Conservation (phyloP, 176 grass and related monocot species). For the Dendrocalamus sinicus region DNA sequence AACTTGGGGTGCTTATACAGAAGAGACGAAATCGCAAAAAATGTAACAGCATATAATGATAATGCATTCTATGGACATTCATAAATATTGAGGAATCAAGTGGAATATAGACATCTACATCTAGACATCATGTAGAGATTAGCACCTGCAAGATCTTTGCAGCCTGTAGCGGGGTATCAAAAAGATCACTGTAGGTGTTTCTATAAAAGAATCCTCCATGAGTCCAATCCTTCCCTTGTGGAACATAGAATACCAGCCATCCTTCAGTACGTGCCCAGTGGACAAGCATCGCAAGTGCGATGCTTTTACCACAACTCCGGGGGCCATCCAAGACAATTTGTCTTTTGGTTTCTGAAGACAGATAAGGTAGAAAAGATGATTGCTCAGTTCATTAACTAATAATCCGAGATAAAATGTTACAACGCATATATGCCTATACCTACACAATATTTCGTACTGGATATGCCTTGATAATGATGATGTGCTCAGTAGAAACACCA, state of each 20-base stretch:
- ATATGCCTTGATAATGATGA: not conserved
- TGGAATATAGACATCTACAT: not conserved
- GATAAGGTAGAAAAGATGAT: conserved; percentile 14
- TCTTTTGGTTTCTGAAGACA: conserved; percentile 65
- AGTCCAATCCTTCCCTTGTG: conserved; percentile 87
- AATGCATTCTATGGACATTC: conserved; percentile 10
- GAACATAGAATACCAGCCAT: conserved; percentile 98
- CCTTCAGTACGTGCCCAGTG: conserved; percentile 95
- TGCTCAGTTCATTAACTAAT: not conserved
- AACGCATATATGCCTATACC: not conserved
- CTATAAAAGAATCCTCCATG: conserved; percentile 96
- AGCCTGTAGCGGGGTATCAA: conserved; percentile 85
- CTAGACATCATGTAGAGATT: conserved; percentile 9
- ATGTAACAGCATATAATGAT: not conserved
- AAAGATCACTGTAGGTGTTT: conserved; percentile 70
- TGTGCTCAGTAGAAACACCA: not conserved
- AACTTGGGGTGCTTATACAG: not conserved
- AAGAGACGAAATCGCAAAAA: conserved; percentile 14
- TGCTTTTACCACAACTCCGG: conserved; percentile 85
- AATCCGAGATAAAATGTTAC: not conserved
- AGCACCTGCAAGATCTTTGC: conserved; percentile 75
- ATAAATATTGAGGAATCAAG: conserved; percentile 33
- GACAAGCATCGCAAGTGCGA: conserved; percentile 95
- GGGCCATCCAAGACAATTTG: conserved; percentile 97
- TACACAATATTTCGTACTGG: not conserved